Base-by-base conservation (phyloP, 768 basidiomycete genomes). In the Rhizopogon sp. region DNA sequence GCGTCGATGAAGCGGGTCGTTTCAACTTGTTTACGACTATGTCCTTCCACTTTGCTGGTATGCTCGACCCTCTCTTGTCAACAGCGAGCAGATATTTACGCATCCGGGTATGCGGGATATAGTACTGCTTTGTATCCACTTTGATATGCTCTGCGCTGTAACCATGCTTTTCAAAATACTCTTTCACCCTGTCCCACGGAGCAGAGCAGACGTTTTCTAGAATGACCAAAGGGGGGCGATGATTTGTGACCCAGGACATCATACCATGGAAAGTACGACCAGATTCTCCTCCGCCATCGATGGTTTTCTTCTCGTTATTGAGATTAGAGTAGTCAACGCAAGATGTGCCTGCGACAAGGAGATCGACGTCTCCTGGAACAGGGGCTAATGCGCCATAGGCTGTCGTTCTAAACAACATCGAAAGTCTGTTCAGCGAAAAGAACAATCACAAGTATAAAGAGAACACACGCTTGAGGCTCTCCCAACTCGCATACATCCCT, bases 301-400 rank as follows among this genome's bases (percentile, higher is more conserved):
- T 90, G 35, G 84, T 87, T 68, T 98, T 92, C 67, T 92, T 92
- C 65, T 90, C 82, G 61, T 88, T 93, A 69, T 98, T 98, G 55
- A 98, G 79, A 64, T 88, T 92, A n/a, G 95, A 97, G 62, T 96
- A 97, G 66, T 97, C 95, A 59, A 97, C 94, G 58, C 95, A 98
- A 20, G 93, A 96, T 1, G 95, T 98, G 31, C 95, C 95, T 3
- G 95, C 95, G 55, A 98, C 81, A 29, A 96, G 78, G 53, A 97
- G 75, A 68, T 97, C 94, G 29, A 92, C 90, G 58, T 95, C 84
- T 11, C 92, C 93, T 0, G 95, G 95, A 3, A 98, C 93, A 33
- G 83, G 76, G 3, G 82, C 90, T 37, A 88, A 73, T 11, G 92
- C 83, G 3, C 95, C 95, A 66, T 98, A 98, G 0, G 94, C 95